A percentile compares a stretch with the other conserved stretches of the same genome.
Conservation (phyloP, 1,284 basidiomycete genomes). For the Somion occarium region DNA sequence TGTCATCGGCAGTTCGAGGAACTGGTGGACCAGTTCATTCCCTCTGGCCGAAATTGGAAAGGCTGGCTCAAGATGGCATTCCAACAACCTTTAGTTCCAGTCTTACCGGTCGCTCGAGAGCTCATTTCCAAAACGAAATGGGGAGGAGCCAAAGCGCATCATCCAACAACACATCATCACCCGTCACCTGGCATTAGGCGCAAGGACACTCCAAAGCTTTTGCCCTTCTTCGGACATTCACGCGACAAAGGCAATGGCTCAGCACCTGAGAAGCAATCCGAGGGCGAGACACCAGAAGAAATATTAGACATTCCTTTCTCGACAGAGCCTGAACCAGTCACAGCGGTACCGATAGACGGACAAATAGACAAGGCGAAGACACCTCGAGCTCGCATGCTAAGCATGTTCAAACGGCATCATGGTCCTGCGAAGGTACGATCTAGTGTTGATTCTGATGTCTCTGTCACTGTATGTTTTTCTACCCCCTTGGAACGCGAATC, state of each 20-base stretch:
- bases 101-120: constrained; percentile 70
- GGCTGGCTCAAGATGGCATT: constrained; percentile 82
- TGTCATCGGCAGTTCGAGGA: constrained; percentile 63
- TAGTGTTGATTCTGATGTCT: constrained; percentile 21
- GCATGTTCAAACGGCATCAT: constrained; percentile 33
- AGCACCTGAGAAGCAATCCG: not conserved
- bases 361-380: constrained; percentile 9
- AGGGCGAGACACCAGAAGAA: constrained; percentile 3
- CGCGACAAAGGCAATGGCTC: constrained; percentile 5
- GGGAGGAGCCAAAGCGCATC: constrained; percentile 42
- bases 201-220: constrained; percentile 4
- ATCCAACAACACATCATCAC: constrained; percentile 8
- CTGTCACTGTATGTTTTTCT: constrained; percentile 15
- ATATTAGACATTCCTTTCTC: constrained; percentile 4
- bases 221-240: constrained; percentile 3
- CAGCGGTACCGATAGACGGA: not conserved
- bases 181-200: not conserved
- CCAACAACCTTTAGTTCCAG: constrained; percentile 68
- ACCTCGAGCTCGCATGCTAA: constrained; percentile 30
- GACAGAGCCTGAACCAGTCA: constrained; percentile 7
- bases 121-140: constrained; percentile 72
- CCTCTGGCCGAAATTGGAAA: constrained; percentile 69
- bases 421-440: constrained; percentile 13
- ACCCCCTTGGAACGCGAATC: too few species aligned
- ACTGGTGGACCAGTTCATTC: constrained; percentile 76